These are phyloP conservation scores for Ophiostoma triangulosporum DNA, from an alignment of 2,329 filamentous ascomycete genomes.

Conservation along the genomic window DNA sequence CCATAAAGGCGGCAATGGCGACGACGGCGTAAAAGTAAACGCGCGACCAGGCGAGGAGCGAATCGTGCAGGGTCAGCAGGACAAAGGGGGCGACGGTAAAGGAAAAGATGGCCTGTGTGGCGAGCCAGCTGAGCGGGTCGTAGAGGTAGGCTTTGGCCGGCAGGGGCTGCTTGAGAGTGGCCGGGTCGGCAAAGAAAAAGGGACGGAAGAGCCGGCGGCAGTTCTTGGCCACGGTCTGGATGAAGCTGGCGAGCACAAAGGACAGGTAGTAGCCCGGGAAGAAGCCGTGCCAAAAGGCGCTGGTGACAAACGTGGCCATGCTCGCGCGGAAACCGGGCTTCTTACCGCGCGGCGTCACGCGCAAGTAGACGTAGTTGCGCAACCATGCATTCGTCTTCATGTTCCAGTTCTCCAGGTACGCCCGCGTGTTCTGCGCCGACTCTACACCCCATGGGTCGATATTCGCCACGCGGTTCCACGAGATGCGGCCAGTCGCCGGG, in stretches of 20 bases:
- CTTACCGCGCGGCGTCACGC: constrained; percentile 87
- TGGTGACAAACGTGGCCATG: constrained; percentile 85
- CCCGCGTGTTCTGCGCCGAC: constrained; percentile 82
- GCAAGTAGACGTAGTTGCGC: constrained; percentile 86
- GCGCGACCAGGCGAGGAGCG: constrained; percentile 62
- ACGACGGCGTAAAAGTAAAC: constrained; percentile 81
- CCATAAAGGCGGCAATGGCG: constrained; percentile 49
- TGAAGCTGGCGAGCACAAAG: constrained; percentile 78
- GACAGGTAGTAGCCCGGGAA: constrained; percentile 91
- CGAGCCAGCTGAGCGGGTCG: constrained; percentile 36
- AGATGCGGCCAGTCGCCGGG: constrained; percentile 66
- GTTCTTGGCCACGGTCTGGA: constrained; percentile 90
- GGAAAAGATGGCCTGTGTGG: constrained; percentile 36
- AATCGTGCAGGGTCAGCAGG: constrained; percentile 58
- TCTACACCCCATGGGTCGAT: constrained; percentile 79
- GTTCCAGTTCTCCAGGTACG: constrained; percentile 88
- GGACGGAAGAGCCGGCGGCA: constrained; percentile 80
- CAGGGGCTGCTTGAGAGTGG: constrained; percentile 49
- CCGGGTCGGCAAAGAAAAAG: constrained; percentile 81
- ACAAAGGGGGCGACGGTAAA: constrained; percentile 80
- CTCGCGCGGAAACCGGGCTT: constrained; percentile 94
- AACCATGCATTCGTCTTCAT: constrained; percentile 98
- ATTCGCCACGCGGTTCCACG: constrained; percentile 84
- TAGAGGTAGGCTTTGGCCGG: constrained; percentile 66
- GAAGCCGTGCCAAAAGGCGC: constrained; percentile 96